Evolutionary conservation across 2,329 filamentous ascomycete species (phyloP).

Genomic region (Neurospora sp.): DNA sequence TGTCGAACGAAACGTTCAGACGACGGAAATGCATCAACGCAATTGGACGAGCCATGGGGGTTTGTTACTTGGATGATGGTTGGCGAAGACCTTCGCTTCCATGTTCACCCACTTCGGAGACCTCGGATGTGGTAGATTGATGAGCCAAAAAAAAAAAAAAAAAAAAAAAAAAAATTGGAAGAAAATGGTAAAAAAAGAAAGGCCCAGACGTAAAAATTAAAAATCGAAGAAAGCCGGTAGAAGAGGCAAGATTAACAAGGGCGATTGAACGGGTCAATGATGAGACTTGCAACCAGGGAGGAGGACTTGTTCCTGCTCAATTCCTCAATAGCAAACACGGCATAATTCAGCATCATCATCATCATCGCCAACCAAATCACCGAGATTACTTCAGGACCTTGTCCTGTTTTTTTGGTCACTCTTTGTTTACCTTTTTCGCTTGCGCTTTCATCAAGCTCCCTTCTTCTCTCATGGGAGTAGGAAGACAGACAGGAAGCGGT

Average conservation of each 20-base stretch:
- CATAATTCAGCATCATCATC: background rate
- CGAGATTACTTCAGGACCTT: background rate
- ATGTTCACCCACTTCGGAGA: background rate
- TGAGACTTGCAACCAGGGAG: background rate
- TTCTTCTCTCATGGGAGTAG: background rate
- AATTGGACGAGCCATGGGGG: background rate
- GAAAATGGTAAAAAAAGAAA: background rate
- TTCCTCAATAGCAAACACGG: background rate
- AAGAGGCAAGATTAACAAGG: background rate
- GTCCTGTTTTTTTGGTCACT: background rate
- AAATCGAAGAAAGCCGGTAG: background rate
- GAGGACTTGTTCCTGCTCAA: background rate
- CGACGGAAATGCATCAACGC: background rate
- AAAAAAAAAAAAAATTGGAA: background rate
- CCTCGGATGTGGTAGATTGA: background rate
- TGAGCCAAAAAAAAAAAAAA: background rate
- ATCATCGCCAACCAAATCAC: background rate
- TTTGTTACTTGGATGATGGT: background rate
- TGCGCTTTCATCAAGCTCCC: background rate
- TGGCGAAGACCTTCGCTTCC: background rate
- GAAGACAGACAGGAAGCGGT: background rate
- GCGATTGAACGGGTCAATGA: background rate
- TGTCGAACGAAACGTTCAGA: background rate
- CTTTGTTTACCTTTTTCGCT: background rate
- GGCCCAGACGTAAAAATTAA: background rate